These are phyloP conservation scores for Tetracladium maxilliforme DNA, from an alignment of 2,329 filamentous ascomycete genomes.

Conservation along the genomic window DNA sequence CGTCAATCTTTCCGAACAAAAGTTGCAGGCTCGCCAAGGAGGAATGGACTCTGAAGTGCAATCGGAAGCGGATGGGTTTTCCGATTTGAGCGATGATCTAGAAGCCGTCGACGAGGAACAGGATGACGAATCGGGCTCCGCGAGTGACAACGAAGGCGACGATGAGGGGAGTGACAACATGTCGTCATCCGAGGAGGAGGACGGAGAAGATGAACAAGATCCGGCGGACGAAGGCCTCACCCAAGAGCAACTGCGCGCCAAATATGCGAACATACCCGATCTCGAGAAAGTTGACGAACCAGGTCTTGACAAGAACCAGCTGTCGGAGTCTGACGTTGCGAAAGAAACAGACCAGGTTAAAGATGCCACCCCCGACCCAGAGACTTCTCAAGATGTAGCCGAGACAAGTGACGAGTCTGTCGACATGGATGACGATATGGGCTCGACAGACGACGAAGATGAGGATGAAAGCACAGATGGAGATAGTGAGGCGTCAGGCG, in stretches of 20 bases:
- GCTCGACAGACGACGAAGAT: constrained; percentile 33
- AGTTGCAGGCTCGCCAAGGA: constrained; percentile 45
- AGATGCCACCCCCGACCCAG: too few species aligned
- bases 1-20: constrained; percentile 55
- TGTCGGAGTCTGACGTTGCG: constrained; percentile 2
- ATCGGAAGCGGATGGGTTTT: too few species aligned
- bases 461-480: constrained; percentile 15
- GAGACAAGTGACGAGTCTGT: constrained; percentile 49
- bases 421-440: constrained; percentile 54
- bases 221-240: constrained; percentile 46
- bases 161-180: constrained; percentile 33
- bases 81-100: constrained; percentile 26
- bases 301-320: constrained; percentile 5
- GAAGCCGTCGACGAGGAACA: constrained; percentile 17
- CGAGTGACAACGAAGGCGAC: constrained; percentile 32
- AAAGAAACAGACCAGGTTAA: constrained; percentile 10
- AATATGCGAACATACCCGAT: constrained; percentile 51
- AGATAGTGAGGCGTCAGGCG: constrained; percentile 19
- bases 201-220: constrained; percentile 30
- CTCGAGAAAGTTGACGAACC: constrained; percentile 8
- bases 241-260: constrained; percentile 51
- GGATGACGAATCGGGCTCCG: constrained; percentile 18
- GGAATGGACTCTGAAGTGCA: constrained; percentile 37
- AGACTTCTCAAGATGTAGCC: constrained; percentile 13
- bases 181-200: constrained; percentile 49